These are phyloP conservation scores for Citrus australasica DNA, from an alignment of 345 rosid species.

Conservation along the genomic window DNA sequence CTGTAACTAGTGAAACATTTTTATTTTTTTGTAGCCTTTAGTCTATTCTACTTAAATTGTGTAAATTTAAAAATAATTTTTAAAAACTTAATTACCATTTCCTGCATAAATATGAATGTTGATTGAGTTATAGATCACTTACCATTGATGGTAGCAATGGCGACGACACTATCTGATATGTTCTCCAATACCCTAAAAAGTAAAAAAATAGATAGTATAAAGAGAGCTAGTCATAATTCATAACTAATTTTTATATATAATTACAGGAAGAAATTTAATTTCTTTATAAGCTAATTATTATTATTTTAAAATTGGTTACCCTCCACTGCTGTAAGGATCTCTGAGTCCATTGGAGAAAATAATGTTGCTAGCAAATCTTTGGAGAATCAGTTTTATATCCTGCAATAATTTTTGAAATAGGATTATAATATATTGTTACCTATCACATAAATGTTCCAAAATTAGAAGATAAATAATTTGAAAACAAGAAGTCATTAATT, in stretches of 20 bases:
- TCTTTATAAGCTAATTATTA: no score
- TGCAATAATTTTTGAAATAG: slow-evolving; percentile 12
- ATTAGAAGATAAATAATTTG: neutral
- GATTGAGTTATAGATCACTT: neutral
- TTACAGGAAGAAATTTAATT: neutral
- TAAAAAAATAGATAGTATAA: neutral
- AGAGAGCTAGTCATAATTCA: neutral
- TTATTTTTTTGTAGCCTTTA: no score
- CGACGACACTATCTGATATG: slow-evolving; percentile 35
- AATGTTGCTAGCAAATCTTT: slow-evolving; percentile 43
- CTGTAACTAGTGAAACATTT: neutral
- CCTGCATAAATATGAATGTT: neutral
- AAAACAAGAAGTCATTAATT: neutral
- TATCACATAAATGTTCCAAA: neutral
- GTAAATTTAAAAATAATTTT: neutral
- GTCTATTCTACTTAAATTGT: no score
- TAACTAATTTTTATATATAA: neutral
- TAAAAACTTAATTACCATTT: neutral
- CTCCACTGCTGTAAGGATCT: slow-evolving; percentile 47
- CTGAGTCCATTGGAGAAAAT: slow-evolving; percentile 43
- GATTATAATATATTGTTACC: no score
- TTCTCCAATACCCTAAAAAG: slow-evolving; percentile 38
- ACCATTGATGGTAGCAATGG: slow-evolving; percentile 36
- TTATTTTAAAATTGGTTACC: slow-evolving; percentile 13
- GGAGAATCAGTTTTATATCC: slow-evolving; percentile 35